phyloP scores from a whole-genome alignment of 371 early-diverging fungal species.

The Mucor irregularis region DNA sequence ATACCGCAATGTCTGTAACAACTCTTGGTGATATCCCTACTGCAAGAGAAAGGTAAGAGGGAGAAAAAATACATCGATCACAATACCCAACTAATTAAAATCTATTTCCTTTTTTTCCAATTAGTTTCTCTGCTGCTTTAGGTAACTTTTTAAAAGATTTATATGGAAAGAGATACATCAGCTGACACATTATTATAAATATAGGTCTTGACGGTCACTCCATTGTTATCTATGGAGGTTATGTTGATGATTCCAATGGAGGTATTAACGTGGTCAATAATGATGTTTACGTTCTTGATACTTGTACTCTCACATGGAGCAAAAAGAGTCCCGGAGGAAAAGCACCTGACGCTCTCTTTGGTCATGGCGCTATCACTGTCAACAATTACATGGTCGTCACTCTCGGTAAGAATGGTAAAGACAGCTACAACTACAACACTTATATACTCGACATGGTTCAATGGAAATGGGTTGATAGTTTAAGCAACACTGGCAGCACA shows the following conservation, averaged over 20 bases:
- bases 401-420: conserved; percentile 22
- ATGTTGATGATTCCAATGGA: not conserved
- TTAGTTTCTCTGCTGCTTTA: conserved; percentile 32
- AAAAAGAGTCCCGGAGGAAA: conserved; percentile 25
- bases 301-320: conserved; percentile 43
- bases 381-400: conserved; percentile 45
- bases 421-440: conserved; percentile 25
- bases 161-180: not conserved
- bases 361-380: conserved; percentile 35
- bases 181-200: not conserved
- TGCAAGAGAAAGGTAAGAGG: conserved; percentile 20
- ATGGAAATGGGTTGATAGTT: conserved; percentile 41
- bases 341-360: conserved; percentile 32
- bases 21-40: conserved; percentile 43
- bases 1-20: conserved; percentile 37
- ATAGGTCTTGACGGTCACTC: conserved; percentile 43
- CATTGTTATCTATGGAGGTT: conserved; percentile 44
- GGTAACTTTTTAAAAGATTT: conserved; percentile 19
- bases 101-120: not conserved
- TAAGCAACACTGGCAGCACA: not conserved
- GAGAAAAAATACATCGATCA: not conserved
- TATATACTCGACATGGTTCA: conserved; percentile 37
- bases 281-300: conserved; percentile 42
- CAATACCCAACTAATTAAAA: not conserved
- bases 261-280: not conserved